Conservation (phyloP, 257 asterid genomes). For the Rauvolfia tetraphylla region DNA sequence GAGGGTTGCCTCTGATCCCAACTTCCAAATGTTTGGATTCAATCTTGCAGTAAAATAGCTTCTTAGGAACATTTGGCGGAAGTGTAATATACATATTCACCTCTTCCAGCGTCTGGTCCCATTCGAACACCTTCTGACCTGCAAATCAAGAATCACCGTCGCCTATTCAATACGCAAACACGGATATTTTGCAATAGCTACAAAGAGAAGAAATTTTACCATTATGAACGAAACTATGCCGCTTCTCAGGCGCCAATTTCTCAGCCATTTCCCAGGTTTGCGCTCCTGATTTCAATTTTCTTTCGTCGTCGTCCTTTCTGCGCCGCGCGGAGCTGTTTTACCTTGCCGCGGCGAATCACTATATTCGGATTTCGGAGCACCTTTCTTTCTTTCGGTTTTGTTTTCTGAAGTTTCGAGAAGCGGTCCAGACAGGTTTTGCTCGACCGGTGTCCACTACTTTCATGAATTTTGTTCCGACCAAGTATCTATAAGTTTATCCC, state of each 20-base stretch:
- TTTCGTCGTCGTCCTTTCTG: not conserved
- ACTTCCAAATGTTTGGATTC: conserved; percentile 81
- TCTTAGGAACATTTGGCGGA: conserved; percentile 81
- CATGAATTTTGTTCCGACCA: not conserved
- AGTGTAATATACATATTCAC: conserved; percentile 85
- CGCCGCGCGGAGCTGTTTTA: not conserved
- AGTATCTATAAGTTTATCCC: not conserved
- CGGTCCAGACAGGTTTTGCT: not conserved
- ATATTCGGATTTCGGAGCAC: not conserved
- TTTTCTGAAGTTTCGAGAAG: not conserved
- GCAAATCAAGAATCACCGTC: conserved; percentile 20
- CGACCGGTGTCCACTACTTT: not conserved
- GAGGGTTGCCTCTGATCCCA: conserved; percentile 97
- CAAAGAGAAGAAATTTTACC: conserved; percentile 31
- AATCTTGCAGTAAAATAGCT: conserved; percentile 68
- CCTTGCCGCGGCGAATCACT: not conserved
- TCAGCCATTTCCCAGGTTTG: conserved; percentile 55
- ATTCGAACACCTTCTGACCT: conserved; percentile 94
- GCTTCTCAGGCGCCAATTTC: conserved; percentile 76
- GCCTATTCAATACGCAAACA: not conserved
- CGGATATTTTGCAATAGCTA: too few species aligned
- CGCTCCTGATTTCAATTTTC: not conserved
- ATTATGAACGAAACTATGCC: conserved; percentile 63
- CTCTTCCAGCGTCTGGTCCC: conserved; percentile 99
- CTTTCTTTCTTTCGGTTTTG: not conserved